A percentile compares a stretch with the other conserved stretches of the same genome.
Conservation (phyloP, 2,329 filamentous ascomycete species). For the Fusarium guadeloupense region DNA sequence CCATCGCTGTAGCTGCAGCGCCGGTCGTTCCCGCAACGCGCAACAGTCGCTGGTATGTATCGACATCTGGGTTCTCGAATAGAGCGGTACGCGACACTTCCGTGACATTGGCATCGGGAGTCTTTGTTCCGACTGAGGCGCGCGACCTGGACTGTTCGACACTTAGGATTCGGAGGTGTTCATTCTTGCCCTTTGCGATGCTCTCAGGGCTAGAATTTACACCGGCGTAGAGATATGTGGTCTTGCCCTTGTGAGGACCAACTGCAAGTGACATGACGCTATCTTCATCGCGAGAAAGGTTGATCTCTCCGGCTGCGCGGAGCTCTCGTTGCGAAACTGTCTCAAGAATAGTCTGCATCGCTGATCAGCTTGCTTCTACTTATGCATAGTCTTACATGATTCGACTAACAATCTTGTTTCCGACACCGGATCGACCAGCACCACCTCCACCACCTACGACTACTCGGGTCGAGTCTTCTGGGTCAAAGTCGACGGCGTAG, state of each 20-base stretch:
- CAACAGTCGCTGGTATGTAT: constrained; percentile 68
- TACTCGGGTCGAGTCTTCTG: constrained; percentile 76
- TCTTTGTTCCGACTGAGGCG: constrained; percentile 43
- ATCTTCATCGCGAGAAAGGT: constrained; percentile 85
- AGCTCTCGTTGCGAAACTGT: constrained; percentile 71
- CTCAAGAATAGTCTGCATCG: constrained; percentile 72
- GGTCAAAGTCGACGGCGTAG: constrained; percentile 89
- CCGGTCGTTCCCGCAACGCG: constrained; percentile 73
- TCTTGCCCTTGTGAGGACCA: constrained; percentile 67
- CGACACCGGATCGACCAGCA: constrained; percentile 79
- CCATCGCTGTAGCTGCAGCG: constrained; percentile 80
- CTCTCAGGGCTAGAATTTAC: constrained; percentile 83
- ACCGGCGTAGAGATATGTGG: constrained; percentile 71
- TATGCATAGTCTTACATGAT: neutral
- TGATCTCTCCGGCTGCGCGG: constrained; percentile 74
- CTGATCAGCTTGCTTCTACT: constrained; percentile 18
- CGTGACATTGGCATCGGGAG: constrained; percentile 52
- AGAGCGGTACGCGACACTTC: constrained; percentile 63
- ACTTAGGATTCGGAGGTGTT: constrained; percentile 82
- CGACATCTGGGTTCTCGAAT: constrained; percentile 60
- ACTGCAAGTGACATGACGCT: constrained; percentile 85
- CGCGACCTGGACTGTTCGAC: constrained; percentile 57
- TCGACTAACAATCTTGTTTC: constrained; percentile 82
- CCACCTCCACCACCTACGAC: constrained; percentile 90
- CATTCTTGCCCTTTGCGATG: constrained; percentile 78